Percentiles rank a stretch among this genome's conserved stretches.
Conservation (phyloP, 331 rosid genomes). For the Spiraea crenata region DNA sequence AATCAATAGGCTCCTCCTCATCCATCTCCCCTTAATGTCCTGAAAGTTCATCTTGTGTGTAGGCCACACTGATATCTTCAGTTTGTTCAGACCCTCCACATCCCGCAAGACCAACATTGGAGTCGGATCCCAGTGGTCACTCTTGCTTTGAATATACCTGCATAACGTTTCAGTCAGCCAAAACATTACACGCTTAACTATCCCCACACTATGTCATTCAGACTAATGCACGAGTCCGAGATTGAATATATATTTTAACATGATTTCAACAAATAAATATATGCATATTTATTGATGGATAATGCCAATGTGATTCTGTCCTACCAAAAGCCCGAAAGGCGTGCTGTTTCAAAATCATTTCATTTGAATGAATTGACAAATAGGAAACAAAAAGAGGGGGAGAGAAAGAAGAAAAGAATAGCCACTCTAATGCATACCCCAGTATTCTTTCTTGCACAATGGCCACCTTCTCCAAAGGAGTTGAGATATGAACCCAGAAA, state of each 20-base stretch:
- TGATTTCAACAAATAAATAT: too few species aligned
- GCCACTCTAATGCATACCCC: slow-evolving; percentile 9
- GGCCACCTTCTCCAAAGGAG: slow-evolving; percentile 33
- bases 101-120: slow-evolving; percentile 32
- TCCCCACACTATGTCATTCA: too few species aligned
- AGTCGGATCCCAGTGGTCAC: slow-evolving; percentile 32
- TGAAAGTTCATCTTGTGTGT: slow-evolving; percentile 42
- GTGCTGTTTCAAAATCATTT: neutral
- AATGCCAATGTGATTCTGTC: neutral
- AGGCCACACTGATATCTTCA: slow-evolving; percentile 34
- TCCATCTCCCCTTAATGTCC: slow-evolving; percentile 31
- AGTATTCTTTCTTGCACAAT: slow-evolving; percentile 25
- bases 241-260: too few species aligned
- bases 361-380: neutral
- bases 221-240: too few species aligned
- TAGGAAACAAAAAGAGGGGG: neutral
- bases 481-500: slow-evolving; percentile 35
- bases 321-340: neutral
- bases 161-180: slow-evolving; percentile 4
- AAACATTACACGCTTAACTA: too few species aligned
- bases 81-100: slow-evolving; percentile 29
- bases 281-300: too few species aligned
- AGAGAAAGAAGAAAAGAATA: neutral
- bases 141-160: slow-evolving; percentile 34
- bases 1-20: slow-evolving; percentile 24